Percentiles rank a stretch among this genome's conserved stretches.
These are phyloP conservation scores for Alternaria atra DNA, from an alignment of 2,329 filamentous ascomycete genomes.

Conservation along the genomic window DNA sequence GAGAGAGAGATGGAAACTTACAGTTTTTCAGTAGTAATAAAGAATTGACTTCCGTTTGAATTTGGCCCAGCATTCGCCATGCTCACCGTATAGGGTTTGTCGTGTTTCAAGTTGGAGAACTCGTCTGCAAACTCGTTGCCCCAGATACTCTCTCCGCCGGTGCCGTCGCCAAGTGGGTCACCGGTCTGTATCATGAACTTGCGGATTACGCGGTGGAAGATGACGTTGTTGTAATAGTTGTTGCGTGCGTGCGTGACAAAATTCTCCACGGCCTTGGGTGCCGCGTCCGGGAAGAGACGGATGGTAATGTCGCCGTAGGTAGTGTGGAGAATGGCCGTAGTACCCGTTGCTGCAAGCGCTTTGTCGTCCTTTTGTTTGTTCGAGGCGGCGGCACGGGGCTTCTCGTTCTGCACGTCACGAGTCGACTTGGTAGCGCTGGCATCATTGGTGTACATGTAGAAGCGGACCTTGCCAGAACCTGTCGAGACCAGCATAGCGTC, in stretches of 20 bases:
- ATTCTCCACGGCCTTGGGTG: slow-evolving; percentile 95
- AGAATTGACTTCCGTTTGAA: slow-evolving; percentile 97
- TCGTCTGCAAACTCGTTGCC: slow-evolving; percentile 93
- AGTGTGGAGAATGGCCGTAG: slow-evolving; percentile 86
- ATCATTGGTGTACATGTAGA: slow-evolving; percentile 98
- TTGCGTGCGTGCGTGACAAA: slow-evolving; percentile 90
- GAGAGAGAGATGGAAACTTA: slow-evolving; percentile 55
- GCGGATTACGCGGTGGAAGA: slow-evolving; percentile 95
- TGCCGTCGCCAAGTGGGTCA: slow-evolving; percentile 87
- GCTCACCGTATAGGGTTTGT: slow-evolving; percentile 94
- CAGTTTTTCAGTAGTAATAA: slow-evolving; percentile 96
- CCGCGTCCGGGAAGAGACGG: slow-evolving; percentile 89
- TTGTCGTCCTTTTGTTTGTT: slow-evolving; percentile 57
- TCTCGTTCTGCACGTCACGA: slow-evolving; percentile 94
- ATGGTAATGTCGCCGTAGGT: slow-evolving; percentile 94
- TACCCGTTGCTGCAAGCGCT: slow-evolving; percentile 76
- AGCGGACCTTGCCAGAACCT: slow-evolving; percentile 85
- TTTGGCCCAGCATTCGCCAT: slow-evolving; percentile 98
- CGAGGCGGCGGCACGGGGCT: slow-evolving; percentile 71
- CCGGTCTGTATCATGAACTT: slow-evolving; percentile 98
- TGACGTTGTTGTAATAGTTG: slow-evolving; percentile 96
- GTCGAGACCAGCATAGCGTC: slow-evolving; percentile 91
- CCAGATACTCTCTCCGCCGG: slow-evolving; percentile 92
- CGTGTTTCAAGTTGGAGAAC: slow-evolving; percentile 88
- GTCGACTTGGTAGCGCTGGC: slow-evolving; percentile 65